These are phyloP conservation scores for Cryomyces minteri DNA, from an alignment of 495 filamentous ascomycete genomes.

Conservation along the genomic window DNA sequence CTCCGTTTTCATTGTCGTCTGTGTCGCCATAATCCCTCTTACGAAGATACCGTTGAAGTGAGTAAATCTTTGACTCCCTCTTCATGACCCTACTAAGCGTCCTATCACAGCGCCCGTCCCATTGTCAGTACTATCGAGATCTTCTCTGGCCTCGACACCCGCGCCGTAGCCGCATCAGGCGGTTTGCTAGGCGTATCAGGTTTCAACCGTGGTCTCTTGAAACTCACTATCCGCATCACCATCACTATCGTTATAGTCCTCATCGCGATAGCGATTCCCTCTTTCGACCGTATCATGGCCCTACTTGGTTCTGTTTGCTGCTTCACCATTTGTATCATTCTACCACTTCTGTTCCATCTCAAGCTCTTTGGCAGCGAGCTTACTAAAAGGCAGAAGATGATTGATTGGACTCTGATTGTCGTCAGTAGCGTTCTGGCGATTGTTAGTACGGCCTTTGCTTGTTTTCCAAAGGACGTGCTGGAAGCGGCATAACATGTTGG, in stretches of 20 bases:
- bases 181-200: slow-evolving; percentile 33
- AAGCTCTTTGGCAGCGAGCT: slow-evolving; percentile 83
- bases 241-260: slow-evolving; percentile 40
- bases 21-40: slow-evolving; percentile 81
- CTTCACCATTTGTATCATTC: slow-evolving; percentile 83
- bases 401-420: slow-evolving; percentile 53
- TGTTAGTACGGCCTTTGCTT: slow-evolving; percentile 73
- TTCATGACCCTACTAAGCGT: background rate
- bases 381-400: slow-evolving; percentile 35
- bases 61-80: slow-evolving; percentile 9
- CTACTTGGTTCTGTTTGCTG: slow-evolving; percentile 82
- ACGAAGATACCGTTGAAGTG: slow-evolving; percentile 88
- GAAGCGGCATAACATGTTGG: too few relatives aligned
- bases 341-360: slow-evolving; percentile 71
- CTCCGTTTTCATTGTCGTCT: slow-evolving; percentile 59
- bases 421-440: slow-evolving; percentile 48
- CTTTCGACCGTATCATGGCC: slow-evolving; percentile 87
- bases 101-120: slow-evolving; percentile 42
- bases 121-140: slow-evolving; percentile 75
- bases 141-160: slow-evolving; percentile 48
- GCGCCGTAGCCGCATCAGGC: slow-evolving; percentile 26
- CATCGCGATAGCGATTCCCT: slow-evolving; percentile 64
- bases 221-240: slow-evolving; percentile 40
- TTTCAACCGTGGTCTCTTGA: slow-evolving; percentile 37
- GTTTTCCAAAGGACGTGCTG: slow-evolving; percentile 46